phyloP scores from a whole-genome alignment of 108 stramenopile species.

The Cyclotella distinguenda region DNA sequence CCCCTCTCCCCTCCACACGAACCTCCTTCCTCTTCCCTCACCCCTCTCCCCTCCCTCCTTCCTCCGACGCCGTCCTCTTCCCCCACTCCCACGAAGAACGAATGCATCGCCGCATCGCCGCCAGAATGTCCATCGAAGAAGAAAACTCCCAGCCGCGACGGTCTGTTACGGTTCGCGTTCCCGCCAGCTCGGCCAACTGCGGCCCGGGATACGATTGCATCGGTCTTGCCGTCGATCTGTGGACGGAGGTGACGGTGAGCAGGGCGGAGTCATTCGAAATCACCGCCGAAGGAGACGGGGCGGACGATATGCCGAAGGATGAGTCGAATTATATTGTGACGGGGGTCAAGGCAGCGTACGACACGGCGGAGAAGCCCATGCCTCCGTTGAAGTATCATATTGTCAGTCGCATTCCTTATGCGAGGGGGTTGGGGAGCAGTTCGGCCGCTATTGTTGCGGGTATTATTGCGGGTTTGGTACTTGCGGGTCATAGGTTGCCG shows the following conservation, averaged over 20 bases:
- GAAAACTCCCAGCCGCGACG: conserved; percentile 77
- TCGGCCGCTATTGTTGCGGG: conserved; percentile 98
- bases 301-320: conserved; percentile 86
- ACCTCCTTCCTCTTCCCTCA: conserved; percentile 48
- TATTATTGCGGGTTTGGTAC: conserved; percentile 94
- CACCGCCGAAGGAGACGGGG: conserved; percentile 87
- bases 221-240: conserved; percentile 97
- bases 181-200: conserved; percentile 97
- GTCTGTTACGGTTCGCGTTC: conserved; percentile 95
- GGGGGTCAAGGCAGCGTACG: conserved; percentile 93
- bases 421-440: conserved; percentile 93
- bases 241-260: conserved; percentile 94
- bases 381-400: conserved; percentile 91
- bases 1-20: background rate
- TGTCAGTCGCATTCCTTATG: conserved; percentile 93
- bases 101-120: conserved; percentile 82
- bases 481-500: conserved; percentile 95
- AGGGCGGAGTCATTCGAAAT: conserved; percentile 91
- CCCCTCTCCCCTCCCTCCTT: conserved; percentile 12
- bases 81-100: conserved; percentile 89
- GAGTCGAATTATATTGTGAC: conserved; percentile 88
- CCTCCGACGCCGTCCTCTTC: conserved; percentile 50
- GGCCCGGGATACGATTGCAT: conserved; percentile 98
- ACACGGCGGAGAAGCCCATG: conserved; percentile 90
- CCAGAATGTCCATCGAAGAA: conserved; percentile 81